phyloP scores from a whole-genome alignment of 2,329 filamentous ascomycete species.

The Monosporascus sp. region DNA sequence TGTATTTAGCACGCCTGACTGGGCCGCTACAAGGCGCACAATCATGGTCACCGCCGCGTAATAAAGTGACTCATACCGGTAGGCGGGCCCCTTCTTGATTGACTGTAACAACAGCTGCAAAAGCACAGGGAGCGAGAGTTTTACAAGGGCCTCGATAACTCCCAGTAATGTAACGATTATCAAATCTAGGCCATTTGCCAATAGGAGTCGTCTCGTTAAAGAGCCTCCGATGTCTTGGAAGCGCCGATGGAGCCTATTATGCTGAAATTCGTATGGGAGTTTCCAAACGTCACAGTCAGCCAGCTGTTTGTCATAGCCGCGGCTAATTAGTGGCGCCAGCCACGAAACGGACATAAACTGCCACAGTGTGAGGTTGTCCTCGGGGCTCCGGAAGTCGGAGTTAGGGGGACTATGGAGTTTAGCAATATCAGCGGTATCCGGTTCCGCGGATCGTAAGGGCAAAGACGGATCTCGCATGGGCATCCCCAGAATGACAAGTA shows the following conservation, averaged over 20 bases:
- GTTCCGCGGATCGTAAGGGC: slow-evolving; percentile 20
- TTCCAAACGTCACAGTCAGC: slow-evolving; percentile 78
- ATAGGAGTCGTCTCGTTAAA: slow-evolving; percentile 62
- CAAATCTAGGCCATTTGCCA: slow-evolving; percentile 76
- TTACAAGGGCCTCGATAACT: slow-evolving; percentile 52
- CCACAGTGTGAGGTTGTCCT: slow-evolving; percentile 74
- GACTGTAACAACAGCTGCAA: slow-evolving; percentile 66
- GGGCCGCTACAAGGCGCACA: slow-evolving; percentile 55
- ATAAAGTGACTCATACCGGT: slow-evolving; percentile 52
- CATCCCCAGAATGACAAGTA: slow-evolving; percentile 58
- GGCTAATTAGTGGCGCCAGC: slow-evolving; percentile 67
- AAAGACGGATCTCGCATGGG: slow-evolving; percentile 54
- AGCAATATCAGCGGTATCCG: slow-evolving; percentile 54
- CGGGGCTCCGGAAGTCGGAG: slow-evolving; percentile 59
- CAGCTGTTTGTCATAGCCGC: slow-evolving; percentile 60
- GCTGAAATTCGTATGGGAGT: slow-evolving; percentile 76
- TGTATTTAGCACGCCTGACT: slow-evolving; percentile 62
- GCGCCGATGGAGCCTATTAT: slow-evolving; percentile 64
- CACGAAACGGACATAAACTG: slow-evolving; percentile 83
- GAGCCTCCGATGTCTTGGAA: slow-evolving; percentile 71
- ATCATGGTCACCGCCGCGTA: slow-evolving; percentile 60
- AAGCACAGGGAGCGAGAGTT: slow-evolving; percentile 59
- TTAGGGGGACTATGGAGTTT: slow-evolving; percentile 50
- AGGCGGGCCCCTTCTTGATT: slow-evolving; percentile 49
- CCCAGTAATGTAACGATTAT: slow-evolving; percentile 60